Conservation (phyloP, 257 asterid genomes). For the Handroanthus guayacan region DNA sequence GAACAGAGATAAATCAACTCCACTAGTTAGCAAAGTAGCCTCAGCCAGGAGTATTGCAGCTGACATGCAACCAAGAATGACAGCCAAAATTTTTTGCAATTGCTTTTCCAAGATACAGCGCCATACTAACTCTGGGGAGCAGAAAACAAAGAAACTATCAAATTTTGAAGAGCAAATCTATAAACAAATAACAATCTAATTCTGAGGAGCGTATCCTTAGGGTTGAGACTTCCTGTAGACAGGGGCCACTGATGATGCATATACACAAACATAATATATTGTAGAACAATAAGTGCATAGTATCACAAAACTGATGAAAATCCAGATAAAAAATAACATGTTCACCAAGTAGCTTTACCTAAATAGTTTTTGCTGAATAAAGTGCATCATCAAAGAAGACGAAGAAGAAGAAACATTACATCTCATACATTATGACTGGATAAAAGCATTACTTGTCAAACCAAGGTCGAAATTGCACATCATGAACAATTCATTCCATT, state of each 20-base stretch:
- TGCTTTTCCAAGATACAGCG: conserved; percentile 86
- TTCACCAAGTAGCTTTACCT: not conserved
- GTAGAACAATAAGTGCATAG: not conserved
- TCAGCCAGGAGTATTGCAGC: conserved; percentile 93
- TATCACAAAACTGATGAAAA: not conserved
- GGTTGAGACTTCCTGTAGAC: conserved; percentile 2
- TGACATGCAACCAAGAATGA: conserved; percentile 95
- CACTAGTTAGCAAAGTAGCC: conserved; percentile 92
- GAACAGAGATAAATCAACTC: conserved; percentile 95
- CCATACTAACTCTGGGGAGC: conserved; percentile 83
- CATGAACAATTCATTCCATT: conserved; percentile 25
- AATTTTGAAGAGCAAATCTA: not conserved
- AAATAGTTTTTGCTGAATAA: not conserved
- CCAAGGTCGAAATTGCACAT: conserved; percentile 19
- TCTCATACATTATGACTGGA: not conserved
- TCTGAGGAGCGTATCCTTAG: conserved; percentile 19
- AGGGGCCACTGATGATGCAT: not conserved
- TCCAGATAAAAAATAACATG: not conserved
- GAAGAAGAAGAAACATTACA: not conserved
- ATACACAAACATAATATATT: not conserved
- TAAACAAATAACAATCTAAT: too few relatives aligned
- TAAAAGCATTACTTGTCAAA: not conserved
- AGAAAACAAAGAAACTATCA: conserved; percentile 28
- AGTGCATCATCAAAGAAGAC: not conserved
- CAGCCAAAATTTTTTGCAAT: conserved; percentile 69